These are phyloP conservation scores for Stenocarpella maydis DNA, from an alignment of 2,329 filamentous ascomycete genomes.

Conservation along the genomic window DNA sequence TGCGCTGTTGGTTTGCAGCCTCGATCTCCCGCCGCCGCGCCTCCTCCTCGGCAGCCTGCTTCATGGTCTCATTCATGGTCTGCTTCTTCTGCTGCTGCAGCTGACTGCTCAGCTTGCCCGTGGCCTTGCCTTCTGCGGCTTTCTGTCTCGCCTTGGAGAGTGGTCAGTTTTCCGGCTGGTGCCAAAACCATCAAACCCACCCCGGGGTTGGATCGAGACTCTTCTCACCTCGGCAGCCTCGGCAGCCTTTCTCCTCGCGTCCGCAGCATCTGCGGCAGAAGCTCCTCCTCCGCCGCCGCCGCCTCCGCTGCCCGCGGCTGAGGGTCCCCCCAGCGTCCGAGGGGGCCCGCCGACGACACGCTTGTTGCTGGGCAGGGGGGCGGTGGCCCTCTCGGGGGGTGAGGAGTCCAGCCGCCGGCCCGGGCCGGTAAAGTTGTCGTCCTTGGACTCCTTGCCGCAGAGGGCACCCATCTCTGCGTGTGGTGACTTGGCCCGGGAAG, in stretches of 20 bases:
- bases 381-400: slow-evolving; percentile 56
- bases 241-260: slow-evolving; percentile 75
- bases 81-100: slow-evolving; percentile 80
- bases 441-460: slow-evolving; percentile 74
- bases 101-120: slow-evolving; percentile 75
- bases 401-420: slow-evolving; percentile 75
- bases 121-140: slow-evolving; percentile 58
- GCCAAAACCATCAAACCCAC: neutral
- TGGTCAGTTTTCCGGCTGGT: neutral
- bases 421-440: slow-evolving; percentile 74
- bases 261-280: slow-evolving; percentile 39
- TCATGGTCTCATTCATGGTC: slow-evolving; percentile 73
- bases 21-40: slow-evolving; percentile 73
- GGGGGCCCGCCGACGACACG: slow-evolving; percentile 61
- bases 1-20: slow-evolving; percentile 51
- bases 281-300: slow-evolving; percentile 36
- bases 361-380: slow-evolving; percentile 57
- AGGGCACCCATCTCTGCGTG: slow-evolving; percentile 77
- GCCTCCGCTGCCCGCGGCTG: slow-evolving; percentile 47
- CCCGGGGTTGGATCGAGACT: neutral
- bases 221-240: slow-evolving; percentile 79
- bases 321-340: slow-evolving; percentile 70
- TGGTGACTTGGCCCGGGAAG: slow-evolving; percentile 1
- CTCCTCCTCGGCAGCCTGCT: slow-evolving; percentile 73
- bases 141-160: slow-evolving; percentile 71